Evolutionary conservation across 1,139 yeast genomes (phyloP), one percentile per base, ranked within the genome.

Genomic region (Hemisphaericaspora xylofermentans): DNA sequence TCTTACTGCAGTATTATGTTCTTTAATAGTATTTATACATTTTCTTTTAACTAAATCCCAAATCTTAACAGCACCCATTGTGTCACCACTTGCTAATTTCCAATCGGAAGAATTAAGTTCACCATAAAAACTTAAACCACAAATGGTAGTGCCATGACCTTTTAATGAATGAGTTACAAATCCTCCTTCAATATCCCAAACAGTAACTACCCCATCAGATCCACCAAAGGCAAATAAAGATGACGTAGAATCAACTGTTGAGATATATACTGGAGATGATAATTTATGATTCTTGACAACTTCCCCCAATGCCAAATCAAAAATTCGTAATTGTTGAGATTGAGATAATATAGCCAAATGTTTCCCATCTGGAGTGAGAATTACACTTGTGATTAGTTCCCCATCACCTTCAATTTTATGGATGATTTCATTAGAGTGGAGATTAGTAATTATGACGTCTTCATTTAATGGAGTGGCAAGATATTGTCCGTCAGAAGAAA

Each of bases 91-190:
- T 13, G 88, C 86, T 45, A 93, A 71, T 53, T 73, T 74, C 98
- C 98, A 93, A 42, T 79, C 74, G 10, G 77, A 67, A 3, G 84
- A 72, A 50, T 86, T 83, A 39, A 80, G 68, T 43, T 82, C 84
- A 17, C 95, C 96, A 58, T 76, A 74, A 60, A 93, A 88, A 26
- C 71, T 66, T 43, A 93, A 64, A 3, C 95, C 80, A 43, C 96
- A 85, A 34, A 93, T 76, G 6, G 95, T 86, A n/a, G 95, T 84
- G 16, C 96, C 96, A 61, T 94, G 99, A 0, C 98, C 98, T 59
- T 88, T 84, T 47, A 93, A 76, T 14, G 88, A 83, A 63, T 93
- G 98, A 0, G 98, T 93, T 2, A 85, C 79, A 50, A 77, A 88
- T 1, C 95, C 94, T 27, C 91, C 91, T 49, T 81, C 91, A 35